These are phyloP conservation scores for Microcos paniculata DNA, from an alignment of 345 rosid genomes.

Conservation along the genomic window DNA sequence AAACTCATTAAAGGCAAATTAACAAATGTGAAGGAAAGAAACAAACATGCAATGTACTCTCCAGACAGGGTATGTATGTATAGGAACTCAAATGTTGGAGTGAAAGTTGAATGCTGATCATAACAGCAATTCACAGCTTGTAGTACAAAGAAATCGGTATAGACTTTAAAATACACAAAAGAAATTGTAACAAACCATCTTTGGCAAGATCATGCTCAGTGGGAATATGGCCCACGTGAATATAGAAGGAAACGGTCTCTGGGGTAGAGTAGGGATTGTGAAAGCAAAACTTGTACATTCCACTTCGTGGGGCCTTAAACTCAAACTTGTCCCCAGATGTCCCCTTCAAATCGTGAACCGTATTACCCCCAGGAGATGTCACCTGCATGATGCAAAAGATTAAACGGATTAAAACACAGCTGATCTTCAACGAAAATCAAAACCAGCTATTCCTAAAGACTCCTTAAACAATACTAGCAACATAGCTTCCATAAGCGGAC, in stretches of 20 bases:
- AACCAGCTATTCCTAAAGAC: not conserved
- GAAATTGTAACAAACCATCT: conserved; percentile 57
- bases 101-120: not conserved
- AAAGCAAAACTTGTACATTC: conserved; percentile 97
- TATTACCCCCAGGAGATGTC: conserved; percentile 79
- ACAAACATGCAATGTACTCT: not conserved
- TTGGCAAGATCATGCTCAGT: conserved; percentile 91
- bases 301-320: conserved; percentile 86
- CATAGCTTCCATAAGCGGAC: not conserved
- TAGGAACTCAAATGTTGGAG: conserved; percentile 1
- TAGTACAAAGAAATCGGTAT: conserved; percentile 8
- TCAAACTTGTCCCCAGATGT: conserved; percentile 96
- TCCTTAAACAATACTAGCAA: not conserved
- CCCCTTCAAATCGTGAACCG: conserved; percentile 64
- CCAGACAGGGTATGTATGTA: not conserved
- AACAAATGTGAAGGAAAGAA: conserved; percentile 8
- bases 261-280: conserved; percentile 91
- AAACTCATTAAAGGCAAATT: not conserved
- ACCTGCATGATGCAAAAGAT: conserved; percentile 43
- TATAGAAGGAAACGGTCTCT: conserved; percentile 90
- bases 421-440: not conserved
- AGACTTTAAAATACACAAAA: conserved; percentile 6
- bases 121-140: conserved; percentile 1
- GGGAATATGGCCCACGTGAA: conserved; percentile 95
- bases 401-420: not conserved